Percentiles rank a stretch among this genome's conserved stretches.
Evolutionary conservation across 495 filamentous ascomycete species (phyloP).

Genomic region (Staphylotrichum tortipilum): DNA sequence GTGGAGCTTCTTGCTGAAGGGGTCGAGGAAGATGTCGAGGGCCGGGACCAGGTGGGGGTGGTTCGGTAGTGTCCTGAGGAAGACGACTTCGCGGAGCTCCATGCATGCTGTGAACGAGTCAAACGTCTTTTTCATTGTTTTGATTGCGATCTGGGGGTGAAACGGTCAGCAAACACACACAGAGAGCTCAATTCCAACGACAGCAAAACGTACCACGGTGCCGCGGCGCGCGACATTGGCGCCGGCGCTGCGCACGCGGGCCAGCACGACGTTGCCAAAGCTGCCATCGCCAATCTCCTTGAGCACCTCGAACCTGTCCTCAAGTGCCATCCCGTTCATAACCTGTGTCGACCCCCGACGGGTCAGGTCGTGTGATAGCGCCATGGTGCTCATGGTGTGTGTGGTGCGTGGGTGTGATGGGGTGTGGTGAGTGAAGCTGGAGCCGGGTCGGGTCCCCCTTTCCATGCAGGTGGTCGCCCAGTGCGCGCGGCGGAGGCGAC

Average conservation of each 20-base stretch:
- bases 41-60: slow-evolving; percentile 93
- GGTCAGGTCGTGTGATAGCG: slow-evolving; percentile 55
- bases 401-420: too few species aligned
- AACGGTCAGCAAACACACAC: slow-evolving; percentile 5
- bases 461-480: not conserved
- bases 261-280: slow-evolving; percentile 92
- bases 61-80: slow-evolving; percentile 75
- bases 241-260: slow-evolving; percentile 81
- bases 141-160: slow-evolving; percentile 76
- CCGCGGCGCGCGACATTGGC: slow-evolving; percentile 81
- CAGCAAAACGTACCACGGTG: slow-evolving; percentile 77
- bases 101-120: slow-evolving; percentile 82
- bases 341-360: slow-evolving; percentile 46
- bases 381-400: slow-evolving; percentile 55
- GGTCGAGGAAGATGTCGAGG: slow-evolving; percentile 97
- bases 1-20: slow-evolving; percentile 88
- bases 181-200: not conserved
- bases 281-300: slow-evolving; percentile 99
- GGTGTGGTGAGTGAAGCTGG: too few species aligned
- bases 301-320: slow-evolving; percentile 90
- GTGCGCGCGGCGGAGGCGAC: too few species aligned
- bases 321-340: slow-evolving; percentile 43
- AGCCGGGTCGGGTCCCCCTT: not conserved
- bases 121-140: slow-evolving; percentile 99
- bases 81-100: slow-evolving; percentile 93